Evolutionary conservation across 2,329 filamentous ascomycete species (phyloP).

Genomic region (Trichophyton simii): DNA sequence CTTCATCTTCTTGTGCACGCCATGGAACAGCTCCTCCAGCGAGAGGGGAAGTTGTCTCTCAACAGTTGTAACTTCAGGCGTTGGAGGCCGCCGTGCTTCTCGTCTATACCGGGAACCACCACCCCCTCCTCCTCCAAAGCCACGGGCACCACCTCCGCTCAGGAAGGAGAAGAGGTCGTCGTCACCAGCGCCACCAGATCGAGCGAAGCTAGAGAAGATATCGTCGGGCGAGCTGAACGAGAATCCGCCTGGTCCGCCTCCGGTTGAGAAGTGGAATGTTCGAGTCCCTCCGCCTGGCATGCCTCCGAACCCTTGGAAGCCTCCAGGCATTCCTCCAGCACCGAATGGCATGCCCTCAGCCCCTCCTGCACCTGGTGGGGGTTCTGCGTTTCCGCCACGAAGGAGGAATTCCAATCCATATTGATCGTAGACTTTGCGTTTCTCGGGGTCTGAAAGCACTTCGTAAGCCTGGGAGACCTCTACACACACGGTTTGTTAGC

Average conservation of each 20-base stretch:
- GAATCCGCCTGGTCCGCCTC: slow-evolving; percentile 53
- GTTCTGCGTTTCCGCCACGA: slow-evolving; percentile 60
- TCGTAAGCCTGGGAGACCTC: slow-evolving; percentile 96
- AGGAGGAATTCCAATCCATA: slow-evolving; percentile 89
- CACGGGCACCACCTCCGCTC: slow-evolving; percentile 34
- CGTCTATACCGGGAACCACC: slow-evolving; percentile 12
- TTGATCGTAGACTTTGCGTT: slow-evolving; percentile 88
- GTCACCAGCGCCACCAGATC: slow-evolving; percentile 41
- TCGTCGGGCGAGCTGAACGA: slow-evolving; percentile 70
- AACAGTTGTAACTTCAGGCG: slow-evolving; percentile 80
- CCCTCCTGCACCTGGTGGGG: slow-evolving; percentile 40
- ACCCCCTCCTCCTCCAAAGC: slow-evolving; percentile 31
- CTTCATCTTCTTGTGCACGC: slow-evolving; percentile 91
- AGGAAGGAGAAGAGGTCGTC: slow-evolving; percentile 46
- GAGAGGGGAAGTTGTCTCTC: slow-evolving; percentile 70
- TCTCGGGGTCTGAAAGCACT: slow-evolving; percentile 92
- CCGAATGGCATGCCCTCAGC: slow-evolving; percentile 29
- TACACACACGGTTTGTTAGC: slow-evolving; percentile 17
- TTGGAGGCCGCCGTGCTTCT: slow-evolving; percentile 31
- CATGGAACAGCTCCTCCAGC: slow-evolving; percentile 78
- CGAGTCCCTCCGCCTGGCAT: slow-evolving; percentile 38
- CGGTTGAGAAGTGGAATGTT: slow-evolving; percentile 37
- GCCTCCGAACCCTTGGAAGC: slow-evolving; percentile 37
- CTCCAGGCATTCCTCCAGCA: slow-evolving; percentile 40
- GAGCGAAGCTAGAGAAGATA: slow-evolving; percentile 76